Evolutionary conservation across 441 rosid species (phyloP), one percentile per base, ranked within the genome.

Genomic region (Adansonia rubrostipa): DNA sequence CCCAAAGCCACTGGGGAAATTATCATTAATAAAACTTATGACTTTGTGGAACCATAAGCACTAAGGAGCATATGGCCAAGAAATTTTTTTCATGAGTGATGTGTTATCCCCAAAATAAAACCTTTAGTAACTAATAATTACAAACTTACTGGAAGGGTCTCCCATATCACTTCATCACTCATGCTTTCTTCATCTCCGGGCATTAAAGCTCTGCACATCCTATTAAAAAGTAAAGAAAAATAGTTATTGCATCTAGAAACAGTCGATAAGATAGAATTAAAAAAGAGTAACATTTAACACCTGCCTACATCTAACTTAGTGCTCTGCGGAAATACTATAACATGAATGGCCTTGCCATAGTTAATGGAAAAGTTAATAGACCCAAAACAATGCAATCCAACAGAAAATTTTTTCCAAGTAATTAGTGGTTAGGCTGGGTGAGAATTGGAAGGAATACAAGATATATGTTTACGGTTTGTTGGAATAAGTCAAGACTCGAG

Each of bases 151-250:
- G 92, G 94, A 81, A 91, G 92, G 47, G 90, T 91, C 82, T 87
- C 90, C 94, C 94, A 91, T 79, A 91, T 91, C 64, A 91, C 92
- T 84, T 91, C 92, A 76, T 91, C 92, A 72, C 86, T 89, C 85
- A 91, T 86, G 86, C 87, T 95, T 86, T 93, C 99, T 68, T 95
- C 99, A 82, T 95, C 99, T 78, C 97, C 97, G n/a, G 94, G 96
- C 97, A 95, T 90, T 73, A 93, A 92, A 78, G 96, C 91, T 88
- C 93, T 87, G 76, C 97, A 95, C 95, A 91, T 93, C 90, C 98
- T 94, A 83, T 75, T 82, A 73, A 44, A 66, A 48, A 77, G n/a
- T 15, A n/a, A 10, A 64, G 47, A 73, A 71, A 45, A 36, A 61
- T 58, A n/a, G 45, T 77, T 56, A 78, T 19, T 70, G 65, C 20